Percentiles rank a stretch among this genome's conserved stretches.
Evolutionary conservation across 192 early-diverging fungal genomes (phyloP).

Genomic region (Rhizophlyctis rosea): DNA sequence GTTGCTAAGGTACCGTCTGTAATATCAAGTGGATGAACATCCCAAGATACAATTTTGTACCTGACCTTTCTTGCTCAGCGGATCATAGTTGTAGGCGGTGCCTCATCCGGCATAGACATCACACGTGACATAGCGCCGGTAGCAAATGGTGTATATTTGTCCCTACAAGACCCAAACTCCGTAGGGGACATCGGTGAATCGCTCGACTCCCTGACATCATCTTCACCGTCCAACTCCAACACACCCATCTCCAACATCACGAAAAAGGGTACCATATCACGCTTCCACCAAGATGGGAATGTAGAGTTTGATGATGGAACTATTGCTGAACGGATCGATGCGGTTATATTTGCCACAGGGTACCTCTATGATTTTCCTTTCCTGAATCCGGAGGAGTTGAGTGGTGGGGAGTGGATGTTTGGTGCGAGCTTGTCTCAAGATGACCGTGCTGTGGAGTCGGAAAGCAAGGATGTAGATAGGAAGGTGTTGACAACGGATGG

Average conservation of each 20-base stretch:
- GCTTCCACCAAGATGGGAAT: background rate
- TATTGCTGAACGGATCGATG: conserved; percentile 28
- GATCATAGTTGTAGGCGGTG: background rate
- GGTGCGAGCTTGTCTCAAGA: no score
- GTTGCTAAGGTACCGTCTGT: no score
- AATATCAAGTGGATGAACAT: no score
- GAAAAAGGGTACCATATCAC: background rate
- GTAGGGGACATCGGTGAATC: background rate
- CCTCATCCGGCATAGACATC: background rate
- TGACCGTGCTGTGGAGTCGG: background rate
- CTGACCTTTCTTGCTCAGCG: background rate
- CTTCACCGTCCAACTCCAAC: no score
- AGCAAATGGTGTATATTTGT: background rate
- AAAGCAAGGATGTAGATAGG: conserved; percentile 37
- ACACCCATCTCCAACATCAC: background rate
- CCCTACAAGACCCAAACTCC: background rate
- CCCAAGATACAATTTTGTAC: no score
- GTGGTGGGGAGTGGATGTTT: no score
- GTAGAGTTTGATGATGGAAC: conserved; percentile 19
- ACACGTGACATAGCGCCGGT: background rate
- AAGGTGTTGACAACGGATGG: background rate
- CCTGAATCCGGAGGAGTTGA: conserved; percentile 16
- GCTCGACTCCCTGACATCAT: background rate
- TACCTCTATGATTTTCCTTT: conserved; percentile 64
- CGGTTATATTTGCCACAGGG: conserved; percentile 65